These are phyloP conservation scores for Macadamia tetraphylla DNA, from an alignment of 164 flowering plant genomes.

Conservation along the genomic window DNA sequence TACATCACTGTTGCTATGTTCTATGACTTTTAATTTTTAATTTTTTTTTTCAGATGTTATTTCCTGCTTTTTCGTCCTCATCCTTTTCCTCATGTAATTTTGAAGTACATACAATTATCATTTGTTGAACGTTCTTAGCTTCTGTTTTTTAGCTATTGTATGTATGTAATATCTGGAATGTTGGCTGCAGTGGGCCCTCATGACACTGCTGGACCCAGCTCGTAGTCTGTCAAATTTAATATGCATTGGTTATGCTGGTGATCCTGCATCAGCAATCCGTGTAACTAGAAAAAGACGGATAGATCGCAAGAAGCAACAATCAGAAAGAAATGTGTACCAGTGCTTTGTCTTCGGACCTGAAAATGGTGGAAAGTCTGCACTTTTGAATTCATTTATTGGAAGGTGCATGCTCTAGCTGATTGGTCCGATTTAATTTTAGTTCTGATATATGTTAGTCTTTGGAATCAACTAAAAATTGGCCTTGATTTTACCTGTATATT, in stretches of 20 bases:
- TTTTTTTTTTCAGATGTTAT: too few species aligned
- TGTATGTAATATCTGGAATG: too few species aligned
- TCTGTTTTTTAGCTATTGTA: too few species aligned
- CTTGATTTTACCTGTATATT: neutral
- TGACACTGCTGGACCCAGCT: slow-evolving; percentile 82
- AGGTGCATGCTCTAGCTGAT: slow-evolving; percentile 38
- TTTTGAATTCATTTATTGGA: slow-evolving; percentile 76
- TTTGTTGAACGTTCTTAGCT: too few species aligned
- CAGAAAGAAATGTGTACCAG: slow-evolving; percentile 84
- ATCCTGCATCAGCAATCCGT: slow-evolving; percentile 64
- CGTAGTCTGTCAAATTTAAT: slow-evolving; percentile 61
- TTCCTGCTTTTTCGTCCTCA: too few species aligned
- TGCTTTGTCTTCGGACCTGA: slow-evolving; percentile 96
- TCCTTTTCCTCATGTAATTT: too few species aligned
- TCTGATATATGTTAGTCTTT: neutral
- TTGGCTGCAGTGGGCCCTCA: slow-evolving; percentile 90
- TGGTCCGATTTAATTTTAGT: neutral
- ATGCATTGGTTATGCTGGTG: slow-evolving; percentile 78
- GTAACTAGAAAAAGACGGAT: slow-evolving; percentile 63
- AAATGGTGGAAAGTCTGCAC: slow-evolving; percentile 77
- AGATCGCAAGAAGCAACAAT: slow-evolving; percentile 78
- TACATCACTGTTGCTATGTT: too few species aligned
- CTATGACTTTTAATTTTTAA: too few species aligned
- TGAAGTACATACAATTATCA: too few species aligned
- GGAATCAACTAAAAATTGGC: neutral